Base-by-base conservation (phyloP, 768 basidiomycete genomes). In the Suillus placidus region DNA sequence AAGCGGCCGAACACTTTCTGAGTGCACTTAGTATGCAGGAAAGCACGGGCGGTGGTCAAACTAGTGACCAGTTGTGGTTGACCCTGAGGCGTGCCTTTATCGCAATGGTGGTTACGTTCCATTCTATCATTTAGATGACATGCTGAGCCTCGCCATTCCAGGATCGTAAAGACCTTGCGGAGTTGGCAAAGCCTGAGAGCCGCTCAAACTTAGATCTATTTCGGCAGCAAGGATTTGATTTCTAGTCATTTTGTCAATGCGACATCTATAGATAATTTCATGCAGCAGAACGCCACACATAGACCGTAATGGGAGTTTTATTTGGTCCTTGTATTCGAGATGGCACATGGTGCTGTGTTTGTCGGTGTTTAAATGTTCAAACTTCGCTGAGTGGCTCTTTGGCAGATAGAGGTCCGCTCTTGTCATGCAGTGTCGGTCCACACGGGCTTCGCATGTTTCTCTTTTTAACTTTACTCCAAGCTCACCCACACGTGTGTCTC, bases 1-100 rank as follows among this genome's bases (percentile, higher is more conserved):
- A 99, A 80, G 96, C 97, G 1, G 94, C 94, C 5, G 97, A 99
- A 71, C 97, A 99, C 78, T 92, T 97, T 74, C 80, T 97, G 61
- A 90, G 91, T 67, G 95, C 94, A 0, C 79, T 97, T 45, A 85
- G 84, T 14, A 81, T 95, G 73, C 95, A 97, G 71, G 88, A 92
- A 71, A 78, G 86, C 10, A 85, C 85, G 1, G 86, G 70, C n/a
- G 74, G 81, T 65, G 88, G 83, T 64, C 88, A 87, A 71, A 91
- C 89, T 57, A 94, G 91, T 66, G 87, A 91, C 64, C 92, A 94
- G 68, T 80, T 99, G 38, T 98, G 95, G 97, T 84, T 87, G 62
- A 98, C 97, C 37, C 84, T 99, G 32, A 85, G 92, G 65, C 85
- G 95, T 51, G 87, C 92, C 12, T 86, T 99, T 69, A 72, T 88